Evolutionary conservation across 768 basidiomycete species (phyloP).

Genomic region (Boletus insuetus): DNA sequence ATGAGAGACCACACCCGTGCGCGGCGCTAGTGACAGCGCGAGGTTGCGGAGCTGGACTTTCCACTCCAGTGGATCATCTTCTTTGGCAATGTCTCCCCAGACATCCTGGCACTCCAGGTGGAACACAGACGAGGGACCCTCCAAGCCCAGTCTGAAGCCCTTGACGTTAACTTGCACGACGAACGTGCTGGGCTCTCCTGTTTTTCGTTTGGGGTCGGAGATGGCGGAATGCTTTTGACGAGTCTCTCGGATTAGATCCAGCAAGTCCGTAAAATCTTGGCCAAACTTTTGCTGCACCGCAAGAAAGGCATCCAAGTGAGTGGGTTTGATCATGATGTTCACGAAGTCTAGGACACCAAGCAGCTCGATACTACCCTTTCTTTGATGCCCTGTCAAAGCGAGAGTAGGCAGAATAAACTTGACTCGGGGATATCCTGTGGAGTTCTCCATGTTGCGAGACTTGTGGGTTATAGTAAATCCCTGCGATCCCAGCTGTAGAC

Average conservation of each 20-base stretch:
- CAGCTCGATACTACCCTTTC: constrained; percentile 43
- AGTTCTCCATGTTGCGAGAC: constrained; percentile 34
- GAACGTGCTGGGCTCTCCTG: constrained; percentile 34
- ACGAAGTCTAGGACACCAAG: constrained; percentile 66
- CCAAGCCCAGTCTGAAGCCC: constrained; percentile 78
- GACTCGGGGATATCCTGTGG: constrained; percentile 46
- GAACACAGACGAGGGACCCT: constrained; percentile 68
- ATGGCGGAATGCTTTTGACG: constrained; percentile 33
- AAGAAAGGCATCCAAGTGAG: constrained; percentile 80
- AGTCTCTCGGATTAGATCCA: constrained; percentile 63
- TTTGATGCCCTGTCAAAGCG: constrained; percentile 60
- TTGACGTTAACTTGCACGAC: constrained; percentile 61
- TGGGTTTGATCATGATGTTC: constrained; percentile 71
- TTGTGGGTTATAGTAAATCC: constrained; percentile 56
- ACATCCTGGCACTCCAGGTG: constrained; percentile 77
- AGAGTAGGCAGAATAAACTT: constrained; percentile 66
- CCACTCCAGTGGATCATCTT: constrained; percentile 51
- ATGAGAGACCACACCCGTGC: constrained; percentile 35
- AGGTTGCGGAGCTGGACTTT: constrained; percentile 70
- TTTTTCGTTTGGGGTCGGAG: constrained; percentile 6
- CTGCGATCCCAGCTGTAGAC: constrained; percentile 62
- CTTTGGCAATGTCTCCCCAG: constrained; percentile 55
- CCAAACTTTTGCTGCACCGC: constrained; percentile 88
- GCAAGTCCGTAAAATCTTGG: constrained; percentile 81
- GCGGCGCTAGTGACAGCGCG: constrained; percentile 79